Conservation (phyloP, 2,329 filamentous ascomycete species). For the Aspergillus versicolor region DNA sequence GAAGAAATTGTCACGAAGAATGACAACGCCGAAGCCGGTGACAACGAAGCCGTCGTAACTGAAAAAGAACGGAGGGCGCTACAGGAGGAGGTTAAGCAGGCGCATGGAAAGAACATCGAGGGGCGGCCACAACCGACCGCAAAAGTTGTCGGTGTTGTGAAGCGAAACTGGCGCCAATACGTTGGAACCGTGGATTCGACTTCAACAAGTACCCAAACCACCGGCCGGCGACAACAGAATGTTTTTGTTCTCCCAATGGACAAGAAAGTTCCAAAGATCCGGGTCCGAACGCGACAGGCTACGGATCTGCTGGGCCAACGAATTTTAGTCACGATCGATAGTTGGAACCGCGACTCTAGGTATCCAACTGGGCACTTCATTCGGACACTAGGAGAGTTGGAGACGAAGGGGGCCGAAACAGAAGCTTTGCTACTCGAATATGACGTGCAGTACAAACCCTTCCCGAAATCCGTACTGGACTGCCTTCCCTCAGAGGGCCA, state of each 20-base stretch:
- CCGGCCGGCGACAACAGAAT: conserved; percentile 80
- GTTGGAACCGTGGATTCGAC: conserved; percentile 92
- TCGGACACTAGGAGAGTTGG: conserved; percentile 85
- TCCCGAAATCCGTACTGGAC: conserved; percentile 92
- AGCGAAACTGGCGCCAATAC: conserved; percentile 97
- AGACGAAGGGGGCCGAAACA: conserved; percentile 96
- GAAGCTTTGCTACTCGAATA: conserved; percentile 92
- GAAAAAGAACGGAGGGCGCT: conserved; percentile 82
- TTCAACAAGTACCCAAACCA: conserved; percentile 71
- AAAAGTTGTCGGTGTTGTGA: conserved; percentile 85
- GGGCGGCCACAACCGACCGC: conserved; percentile 85
- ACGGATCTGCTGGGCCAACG: conserved; percentile 86
- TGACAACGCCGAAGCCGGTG: conserved; percentile 85
- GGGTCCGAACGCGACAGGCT: conserved; percentile 86
- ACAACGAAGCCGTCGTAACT: conserved; percentile 73
- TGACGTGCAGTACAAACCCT: conserved; percentile 96
- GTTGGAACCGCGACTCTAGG: conserved; percentile 89
- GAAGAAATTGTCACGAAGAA: conserved; percentile 90
- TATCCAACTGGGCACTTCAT: conserved; percentile 94
- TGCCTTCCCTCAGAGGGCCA: conserved; percentile 90
- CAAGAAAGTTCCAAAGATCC: conserved; percentile 94
- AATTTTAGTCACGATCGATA: conserved; percentile 88
- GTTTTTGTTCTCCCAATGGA: conserved; percentile 98
- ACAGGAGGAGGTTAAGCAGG: conserved; percentile 86
- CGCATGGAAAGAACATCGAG: conserved; percentile 74